Conservation (phyloP, 257 asterid species). For the Galeopsis tetrahit region DNA sequence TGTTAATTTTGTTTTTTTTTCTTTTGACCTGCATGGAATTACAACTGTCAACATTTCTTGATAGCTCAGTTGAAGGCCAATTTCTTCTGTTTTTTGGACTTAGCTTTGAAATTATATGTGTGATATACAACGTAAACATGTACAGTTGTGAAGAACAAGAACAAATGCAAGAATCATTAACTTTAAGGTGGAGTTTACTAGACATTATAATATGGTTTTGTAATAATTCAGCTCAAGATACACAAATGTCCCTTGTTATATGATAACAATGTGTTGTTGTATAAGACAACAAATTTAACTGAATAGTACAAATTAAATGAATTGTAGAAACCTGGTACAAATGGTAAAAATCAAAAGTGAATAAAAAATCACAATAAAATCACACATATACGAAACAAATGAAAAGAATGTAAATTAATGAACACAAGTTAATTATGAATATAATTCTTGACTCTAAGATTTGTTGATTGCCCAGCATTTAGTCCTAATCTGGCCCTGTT, state of each 20-base stretch:
- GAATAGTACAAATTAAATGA: neutral
- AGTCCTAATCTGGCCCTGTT: constrained; percentile 55
- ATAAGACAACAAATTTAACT: neutral
- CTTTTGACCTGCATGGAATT: neutral
- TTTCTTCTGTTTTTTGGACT: neutral
- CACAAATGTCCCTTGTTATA: too few species aligned
- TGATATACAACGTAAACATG: neutral
- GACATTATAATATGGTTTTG: too few species aligned
- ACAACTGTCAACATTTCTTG: neutral
- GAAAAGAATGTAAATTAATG: neutral
- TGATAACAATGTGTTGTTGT: neutral
- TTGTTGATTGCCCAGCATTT: constrained; percentile 39
- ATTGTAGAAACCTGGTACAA: constrained; percentile 9
- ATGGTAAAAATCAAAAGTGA: neutral
- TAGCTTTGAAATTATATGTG: neutral
- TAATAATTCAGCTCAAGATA: too few species aligned
- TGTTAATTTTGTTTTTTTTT: constrained; percentile 16
- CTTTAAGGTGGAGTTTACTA: neutral
- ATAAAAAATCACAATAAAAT: neutral
- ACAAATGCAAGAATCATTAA: too few species aligned
- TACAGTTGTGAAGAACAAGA: neutral
- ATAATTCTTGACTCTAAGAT: neutral
- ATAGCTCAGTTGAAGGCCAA: neutral
- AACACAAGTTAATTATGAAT: neutral
- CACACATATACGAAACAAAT: neutral